Base-by-base conservation (phyloP, 176 grass and related monocot genomes). In the Oryza officinalis region DNA sequence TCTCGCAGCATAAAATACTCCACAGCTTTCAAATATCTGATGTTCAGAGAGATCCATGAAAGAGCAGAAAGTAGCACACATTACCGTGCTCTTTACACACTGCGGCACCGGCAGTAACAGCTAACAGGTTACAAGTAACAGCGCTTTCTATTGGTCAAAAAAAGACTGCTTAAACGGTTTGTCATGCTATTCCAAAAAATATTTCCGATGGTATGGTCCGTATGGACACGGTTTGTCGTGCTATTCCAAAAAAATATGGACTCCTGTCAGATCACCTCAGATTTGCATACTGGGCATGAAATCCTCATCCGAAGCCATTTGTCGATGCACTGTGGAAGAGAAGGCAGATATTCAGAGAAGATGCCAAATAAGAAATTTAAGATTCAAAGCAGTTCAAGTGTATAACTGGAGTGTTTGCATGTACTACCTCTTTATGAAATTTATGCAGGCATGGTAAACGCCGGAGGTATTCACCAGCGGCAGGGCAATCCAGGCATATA, bases 241-340 rank as follows among this genome's bases (percentile, higher is more conserved):
- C 43, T 13, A 76, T 69, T n/a, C 41, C 44, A 77, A 66, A 59
- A 59, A 89, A 9, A 25, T 32, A 25, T 10, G 14, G 5, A 47
- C 12, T 73, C 43, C 15, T 68, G 37, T 85, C 70, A 94, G 57
- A 84, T 67, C 15, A 94, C 83, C 63, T 63, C 73, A 18, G 75
- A 88, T 74, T 98, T 98, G 93, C 96, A 98, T 33, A 98, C 69
- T 0, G 96, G 91, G 40, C 96, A 98, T 50, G 70, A 78, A 61
- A 65, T 94, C 59, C 32, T 94, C 79, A 92, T 93, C 76, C 80
- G 61, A 35, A 98, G 89, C 96, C 96, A 98, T 74, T 43, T 79
- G 80, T 98, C 93, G 70, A 98, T 98, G 79, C 96, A 95, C 96
- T 98, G 80, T 31, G 63, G 59, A 85, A 87, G 47, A 81, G 12